Evolutionary conservation across 2,329 filamentous ascomycete species (phyloP).

Genomic region (Colletotrichum nymphaeae): DNA sequence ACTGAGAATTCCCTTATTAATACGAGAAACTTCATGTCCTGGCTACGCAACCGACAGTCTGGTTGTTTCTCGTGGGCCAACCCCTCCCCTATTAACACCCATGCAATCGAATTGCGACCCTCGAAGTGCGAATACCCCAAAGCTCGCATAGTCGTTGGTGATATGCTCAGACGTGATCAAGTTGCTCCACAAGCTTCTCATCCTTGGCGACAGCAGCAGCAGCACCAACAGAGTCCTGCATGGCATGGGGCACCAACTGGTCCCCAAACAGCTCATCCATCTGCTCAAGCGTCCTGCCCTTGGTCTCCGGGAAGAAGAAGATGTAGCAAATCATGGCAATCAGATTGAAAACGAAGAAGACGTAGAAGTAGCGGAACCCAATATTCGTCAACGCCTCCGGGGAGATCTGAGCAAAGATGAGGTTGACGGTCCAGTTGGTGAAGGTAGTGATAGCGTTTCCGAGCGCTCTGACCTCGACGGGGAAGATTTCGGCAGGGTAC

Average conservation of each 20-base stretch:
- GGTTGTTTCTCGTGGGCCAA: no score
- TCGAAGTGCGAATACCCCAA: neutral
- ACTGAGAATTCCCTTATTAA: no score
- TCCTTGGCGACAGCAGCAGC: conserved; percentile 24
- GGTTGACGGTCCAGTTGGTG: conserved; percentile 45
- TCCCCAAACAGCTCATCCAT: conserved; percentile 50
- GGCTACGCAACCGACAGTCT: no score
- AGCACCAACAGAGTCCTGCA: conserved; percentile 27
- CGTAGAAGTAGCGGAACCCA: conserved; percentile 57
- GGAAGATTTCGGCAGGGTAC: conserved; percentile 53
- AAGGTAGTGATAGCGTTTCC: conserved; percentile 44
- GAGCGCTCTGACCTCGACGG: conserved; percentile 45
- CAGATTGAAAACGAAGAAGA: conserved; percentile 42
- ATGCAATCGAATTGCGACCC: no score
- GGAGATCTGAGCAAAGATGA: conserved; percentile 61
- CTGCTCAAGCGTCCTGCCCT: conserved; percentile 46
- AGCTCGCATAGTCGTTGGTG: neutral
- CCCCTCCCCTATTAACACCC: no score
- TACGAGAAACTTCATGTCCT: no score
- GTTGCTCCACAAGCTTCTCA: conserved; percentile 24
- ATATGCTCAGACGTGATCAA: neutral
- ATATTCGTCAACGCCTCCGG: conserved; percentile 54
- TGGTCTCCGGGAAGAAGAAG: conserved; percentile 47
- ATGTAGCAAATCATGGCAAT: conserved; percentile 40
- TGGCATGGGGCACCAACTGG: conserved; percentile 30